These are phyloP conservation scores for Pulveroboletus ravenelii DNA, from an alignment of 768 basidiomycete genomes.

Conservation along the genomic window DNA sequence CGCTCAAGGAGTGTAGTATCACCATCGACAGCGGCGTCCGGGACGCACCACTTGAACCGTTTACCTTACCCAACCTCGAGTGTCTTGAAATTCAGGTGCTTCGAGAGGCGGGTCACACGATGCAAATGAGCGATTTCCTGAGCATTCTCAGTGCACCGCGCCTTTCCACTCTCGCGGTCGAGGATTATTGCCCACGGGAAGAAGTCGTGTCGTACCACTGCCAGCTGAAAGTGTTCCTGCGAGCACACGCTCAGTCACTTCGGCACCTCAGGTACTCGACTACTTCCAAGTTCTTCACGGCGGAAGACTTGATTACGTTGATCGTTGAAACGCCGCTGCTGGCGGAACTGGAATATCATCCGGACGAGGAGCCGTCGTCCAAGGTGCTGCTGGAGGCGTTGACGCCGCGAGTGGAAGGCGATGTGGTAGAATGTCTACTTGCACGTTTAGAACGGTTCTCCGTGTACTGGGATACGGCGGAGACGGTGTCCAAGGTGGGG, in stretches of 20 bases:
- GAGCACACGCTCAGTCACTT: conserved; percentile 6
- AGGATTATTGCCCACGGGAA: conserved; percentile 14
- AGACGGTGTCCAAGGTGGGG: conserved; percentile 23
- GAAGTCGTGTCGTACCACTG: conserved; percentile 12
- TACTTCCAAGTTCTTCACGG: conserved; percentile 14
- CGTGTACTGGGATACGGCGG: conserved; percentile 24
- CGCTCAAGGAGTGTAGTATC: conserved; percentile 20
- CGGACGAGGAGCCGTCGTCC: conserved; percentile 22
- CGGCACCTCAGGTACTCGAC: conserved; percentile 14
- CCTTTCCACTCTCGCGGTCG: conserved; percentile 13
- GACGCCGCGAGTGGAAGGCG: conserved; percentile 17
- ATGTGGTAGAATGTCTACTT: conserved; percentile 13
- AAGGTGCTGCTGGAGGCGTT: conserved; percentile 13
- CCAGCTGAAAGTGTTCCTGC: conserved; percentile 16
- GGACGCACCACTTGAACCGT: conserved; percentile 6
- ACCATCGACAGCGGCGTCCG: conserved; percentile 8
- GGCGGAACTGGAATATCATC: conserved; percentile 21
- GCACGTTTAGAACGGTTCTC: conserved; percentile 15
- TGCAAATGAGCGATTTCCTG: conserved; percentile 17
- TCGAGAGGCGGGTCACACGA: conserved; percentile 12
- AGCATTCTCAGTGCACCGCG: conserved; percentile 12
- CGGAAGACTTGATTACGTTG: conserved; percentile 15
- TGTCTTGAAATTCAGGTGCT: conserved; percentile 14
- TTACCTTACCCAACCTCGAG: conserved; percentile 19
- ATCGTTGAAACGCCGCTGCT: conserved; percentile 16